Evolutionary conservation across 768 basidiomycete species (phyloP).

Genomic region (Rhizopogon vesiculosus): DNA sequence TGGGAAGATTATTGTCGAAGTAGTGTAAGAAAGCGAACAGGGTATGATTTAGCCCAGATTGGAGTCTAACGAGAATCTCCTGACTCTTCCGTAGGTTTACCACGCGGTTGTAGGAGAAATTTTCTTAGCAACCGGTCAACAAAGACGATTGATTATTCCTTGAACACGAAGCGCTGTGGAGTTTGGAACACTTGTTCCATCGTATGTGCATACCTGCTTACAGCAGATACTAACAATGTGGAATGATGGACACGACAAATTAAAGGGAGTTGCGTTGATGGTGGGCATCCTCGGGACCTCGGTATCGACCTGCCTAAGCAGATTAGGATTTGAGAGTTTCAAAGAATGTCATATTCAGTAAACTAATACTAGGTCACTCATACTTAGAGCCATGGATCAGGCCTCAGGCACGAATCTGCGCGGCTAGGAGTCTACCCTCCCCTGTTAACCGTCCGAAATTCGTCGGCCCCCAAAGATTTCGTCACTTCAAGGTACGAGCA

Average conservation of each 20-base stretch:
- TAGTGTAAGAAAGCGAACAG: constrained; percentile 6
- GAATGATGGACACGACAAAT: no score
- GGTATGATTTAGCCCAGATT: background rate
- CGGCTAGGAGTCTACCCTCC: no score
- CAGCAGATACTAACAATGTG: background rate
- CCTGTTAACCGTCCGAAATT: no score
- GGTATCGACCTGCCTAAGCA: background rate
- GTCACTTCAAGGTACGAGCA: no score
- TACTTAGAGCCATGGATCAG: background rate
- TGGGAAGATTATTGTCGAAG: constrained; percentile 27
- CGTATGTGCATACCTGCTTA: no score
- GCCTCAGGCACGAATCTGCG: background rate
- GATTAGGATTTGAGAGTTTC: background rate
- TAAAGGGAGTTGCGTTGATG: background rate
- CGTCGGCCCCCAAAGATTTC: no score
- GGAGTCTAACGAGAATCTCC: background rate
- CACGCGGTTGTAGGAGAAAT: no score
- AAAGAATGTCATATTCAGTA: background rate
- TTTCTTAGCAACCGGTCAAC: no score
- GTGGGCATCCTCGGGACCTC: constrained; percentile 10
- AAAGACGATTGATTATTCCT: background rate
- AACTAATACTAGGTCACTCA: background rate
- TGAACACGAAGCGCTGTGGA: background rate
- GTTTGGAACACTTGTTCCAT: background rate
- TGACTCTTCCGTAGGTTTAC: background rate